These are phyloP conservation scores for Lepidium sativum DNA, from an alignment of 345 rosid species.

Conservation along the genomic window DNA sequence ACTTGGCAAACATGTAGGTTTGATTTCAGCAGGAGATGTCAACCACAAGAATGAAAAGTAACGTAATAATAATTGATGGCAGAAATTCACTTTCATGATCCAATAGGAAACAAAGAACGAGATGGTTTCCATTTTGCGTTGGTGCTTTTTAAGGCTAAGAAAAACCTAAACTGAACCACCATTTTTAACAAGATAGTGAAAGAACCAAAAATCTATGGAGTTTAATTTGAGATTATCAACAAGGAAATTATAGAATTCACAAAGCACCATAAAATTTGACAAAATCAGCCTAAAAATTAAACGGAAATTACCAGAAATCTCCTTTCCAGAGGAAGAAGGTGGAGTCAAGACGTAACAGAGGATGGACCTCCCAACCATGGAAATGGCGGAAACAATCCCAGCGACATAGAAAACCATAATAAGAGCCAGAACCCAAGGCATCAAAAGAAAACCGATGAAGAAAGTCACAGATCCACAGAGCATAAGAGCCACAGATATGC, in stretches of 20 bases:
- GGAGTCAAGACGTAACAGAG: conserved; percentile 46
- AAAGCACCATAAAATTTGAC: neutral
- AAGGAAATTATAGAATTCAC: neutral
- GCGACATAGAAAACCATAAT: conserved; percentile 66
- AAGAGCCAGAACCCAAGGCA: conserved; percentile 92
- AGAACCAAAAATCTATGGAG: neutral
- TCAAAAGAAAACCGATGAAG: conserved; percentile 80
- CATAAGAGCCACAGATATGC: conserved; percentile 73
- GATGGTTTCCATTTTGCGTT: neutral
- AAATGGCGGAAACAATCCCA: conserved; percentile 63
- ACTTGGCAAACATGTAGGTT: neutral
- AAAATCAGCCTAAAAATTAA: neutral
- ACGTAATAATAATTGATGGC: neutral
- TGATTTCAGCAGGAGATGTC: neutral
- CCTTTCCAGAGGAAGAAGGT: conserved; percentile 38
- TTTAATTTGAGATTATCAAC: neutral
- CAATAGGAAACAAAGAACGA: neutral
- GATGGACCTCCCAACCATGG: conserved; percentile 55
- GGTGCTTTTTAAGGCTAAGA: neutral
- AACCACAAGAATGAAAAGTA: neutral
- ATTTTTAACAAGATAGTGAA: too few relatives aligned
- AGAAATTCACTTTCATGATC: neutral
- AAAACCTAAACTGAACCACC: too few relatives aligned
- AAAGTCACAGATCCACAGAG: conserved; percentile 89
- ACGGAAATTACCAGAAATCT: conserved; percentile 39